A percentile compares a stretch with the other conserved stretches of the same genome.
Evolutionary conservation across 2,329 filamentous ascomycete species (phyloP).

Genomic region (Elsinoe necatrix): DNA sequence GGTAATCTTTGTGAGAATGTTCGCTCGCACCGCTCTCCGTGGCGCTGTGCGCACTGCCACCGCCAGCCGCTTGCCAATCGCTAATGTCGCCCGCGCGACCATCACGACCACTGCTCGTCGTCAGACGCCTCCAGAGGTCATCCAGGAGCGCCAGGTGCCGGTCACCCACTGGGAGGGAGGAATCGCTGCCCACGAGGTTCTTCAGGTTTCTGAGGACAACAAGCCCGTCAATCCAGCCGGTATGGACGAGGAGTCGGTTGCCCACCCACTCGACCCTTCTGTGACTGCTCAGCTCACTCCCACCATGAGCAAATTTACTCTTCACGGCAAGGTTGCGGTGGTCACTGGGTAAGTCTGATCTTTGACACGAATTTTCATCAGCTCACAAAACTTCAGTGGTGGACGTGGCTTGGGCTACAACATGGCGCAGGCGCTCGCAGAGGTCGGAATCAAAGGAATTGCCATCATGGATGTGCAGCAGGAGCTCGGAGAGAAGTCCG

Average conservation of each 20-base stretch:
- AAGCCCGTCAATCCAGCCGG: slow-evolving; percentile 29
- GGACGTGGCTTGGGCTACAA: slow-evolving; percentile 69
- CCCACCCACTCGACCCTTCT: slow-evolving; percentile 26
- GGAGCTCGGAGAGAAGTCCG: slow-evolving; percentile 61
- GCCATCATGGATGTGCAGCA: slow-evolving; percentile 71
- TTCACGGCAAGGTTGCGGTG: slow-evolving; percentile 62
- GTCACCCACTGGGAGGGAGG: slow-evolving; percentile 14
- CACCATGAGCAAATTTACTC: slow-evolving; percentile 60
- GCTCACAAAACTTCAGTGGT: slow-evolving; percentile 47
- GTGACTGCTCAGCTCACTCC: slow-evolving; percentile 48
- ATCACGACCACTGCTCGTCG: slow-evolving; percentile 10
- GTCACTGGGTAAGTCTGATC: slow-evolving; percentile 54
- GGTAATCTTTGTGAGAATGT: slow-evolving; percentile 12
- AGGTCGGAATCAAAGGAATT: slow-evolving; percentile 65
- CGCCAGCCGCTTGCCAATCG: background rate
- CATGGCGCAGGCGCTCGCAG: slow-evolving; percentile 69
- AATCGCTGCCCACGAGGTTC: slow-evolving; percentile 20
- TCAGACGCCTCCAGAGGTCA: slow-evolving; percentile 10
- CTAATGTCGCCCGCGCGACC: background rate
- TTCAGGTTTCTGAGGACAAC: slow-evolving; percentile 22
- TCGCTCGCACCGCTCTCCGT: slow-evolving; percentile 13
- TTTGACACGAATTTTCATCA: slow-evolving; percentile 5
- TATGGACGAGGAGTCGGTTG: slow-evolving; percentile 26
- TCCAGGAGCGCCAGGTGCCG: slow-evolving; percentile 12
- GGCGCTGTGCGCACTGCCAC: background rate